Percentiles rank a stretch among this genome's conserved stretches.
These are phyloP conservation scores for Rubus parviflorus DNA, from an alignment of 306 rosid species.

Conservation along the genomic window DNA sequence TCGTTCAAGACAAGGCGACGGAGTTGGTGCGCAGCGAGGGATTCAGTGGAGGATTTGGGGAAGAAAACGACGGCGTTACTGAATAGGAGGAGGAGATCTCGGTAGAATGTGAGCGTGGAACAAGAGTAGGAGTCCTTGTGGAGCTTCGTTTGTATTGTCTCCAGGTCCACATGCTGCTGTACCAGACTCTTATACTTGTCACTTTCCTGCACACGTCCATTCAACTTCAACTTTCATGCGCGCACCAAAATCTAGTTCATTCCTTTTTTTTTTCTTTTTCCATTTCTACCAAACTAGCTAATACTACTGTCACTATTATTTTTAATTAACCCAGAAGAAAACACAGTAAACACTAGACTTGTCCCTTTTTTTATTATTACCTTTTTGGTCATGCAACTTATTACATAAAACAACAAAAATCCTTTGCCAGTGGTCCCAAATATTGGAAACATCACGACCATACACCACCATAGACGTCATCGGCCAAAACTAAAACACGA, in stretches of 20 bases:
- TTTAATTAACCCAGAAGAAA: no score
- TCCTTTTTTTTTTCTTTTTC: background rate
- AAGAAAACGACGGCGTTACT: slow-evolving; percentile 56
- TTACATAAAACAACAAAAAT: background rate
- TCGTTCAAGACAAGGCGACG: slow-evolving; percentile 36
- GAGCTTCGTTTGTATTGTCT: slow-evolving; percentile 48
- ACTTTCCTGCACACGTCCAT: slow-evolving; percentile 38
- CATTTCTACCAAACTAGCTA: background rate
- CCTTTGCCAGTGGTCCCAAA: slow-evolving; percentile 49
- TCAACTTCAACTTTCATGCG: background rate
- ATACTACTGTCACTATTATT: background rate
- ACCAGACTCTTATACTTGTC: slow-evolving; percentile 54
- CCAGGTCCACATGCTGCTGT: slow-evolving; percentile 63
- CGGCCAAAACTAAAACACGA: no score
- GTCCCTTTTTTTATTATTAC: no score
- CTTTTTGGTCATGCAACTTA: background rate
- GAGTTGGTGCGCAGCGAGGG: slow-evolving; percentile 44
- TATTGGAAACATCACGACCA: slow-evolving; percentile 36
- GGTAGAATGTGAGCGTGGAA: slow-evolving; percentile 40
- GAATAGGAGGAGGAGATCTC: slow-evolving; percentile 67
- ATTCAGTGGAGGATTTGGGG: slow-evolving; percentile 52
- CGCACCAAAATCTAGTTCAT: background rate
- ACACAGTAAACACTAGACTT: no score
- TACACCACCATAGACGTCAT: no score
- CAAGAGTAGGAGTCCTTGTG: slow-evolving; percentile 55